Percentiles rank a stretch among this genome's conserved stretches.
These are phyloP conservation scores for Stylonectria norvegica DNA, from an alignment of 2,329 filamentous ascomycete genomes.

Conservation along the genomic window DNA sequence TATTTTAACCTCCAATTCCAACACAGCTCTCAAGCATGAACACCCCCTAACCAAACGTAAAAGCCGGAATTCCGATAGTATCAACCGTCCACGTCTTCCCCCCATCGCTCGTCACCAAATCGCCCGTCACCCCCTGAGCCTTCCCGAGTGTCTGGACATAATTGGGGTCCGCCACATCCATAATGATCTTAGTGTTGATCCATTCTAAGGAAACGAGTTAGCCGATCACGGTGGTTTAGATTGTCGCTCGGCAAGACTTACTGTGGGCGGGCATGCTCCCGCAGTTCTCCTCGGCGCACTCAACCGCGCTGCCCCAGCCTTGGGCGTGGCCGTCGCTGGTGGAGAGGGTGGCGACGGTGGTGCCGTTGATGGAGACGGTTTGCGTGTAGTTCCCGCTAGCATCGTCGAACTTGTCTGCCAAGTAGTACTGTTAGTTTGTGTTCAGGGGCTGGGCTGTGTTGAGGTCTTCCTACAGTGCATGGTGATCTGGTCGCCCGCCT, in stretches of 20 bases:
- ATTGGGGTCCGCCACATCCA: conserved; percentile 14
- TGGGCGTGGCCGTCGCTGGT: conserved; percentile 41
- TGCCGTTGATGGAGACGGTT: conserved; percentile 18
- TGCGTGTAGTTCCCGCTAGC: conserved; percentile 15
- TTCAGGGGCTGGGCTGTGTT: fast-evolving
- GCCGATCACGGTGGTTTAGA: background rate
- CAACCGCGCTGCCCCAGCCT: conserved; percentile 45
- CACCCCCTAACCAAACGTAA: conserved; percentile 10
- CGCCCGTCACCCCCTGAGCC: conserved; percentile 3
- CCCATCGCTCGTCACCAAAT: conserved; percentile 2
- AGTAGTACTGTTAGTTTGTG: background rate
- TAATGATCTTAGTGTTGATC: conserved; percentile 18
- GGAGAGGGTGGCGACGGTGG: conserved; percentile 40
- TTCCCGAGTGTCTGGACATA: conserved; percentile 17
- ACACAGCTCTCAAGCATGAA: no score
- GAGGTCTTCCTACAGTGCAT: conserved; percentile 15
- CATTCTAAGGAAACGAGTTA: conserved; percentile 8
- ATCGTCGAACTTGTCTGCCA: conserved; percentile 19
- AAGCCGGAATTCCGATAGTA: conserved; percentile 8
- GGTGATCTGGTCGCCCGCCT: conserved; percentile 14
- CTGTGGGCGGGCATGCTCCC: conserved; percentile 40
- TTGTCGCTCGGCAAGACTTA: background rate
- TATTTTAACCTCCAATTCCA: no score
- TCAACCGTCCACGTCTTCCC: conserved; percentile 9
- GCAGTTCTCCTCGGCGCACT: conserved; percentile 74